These are phyloP conservation scores for Colletotrichum lentis DNA, from an alignment of 2,329 filamentous ascomycete genomes.

Conservation along the genomic window DNA sequence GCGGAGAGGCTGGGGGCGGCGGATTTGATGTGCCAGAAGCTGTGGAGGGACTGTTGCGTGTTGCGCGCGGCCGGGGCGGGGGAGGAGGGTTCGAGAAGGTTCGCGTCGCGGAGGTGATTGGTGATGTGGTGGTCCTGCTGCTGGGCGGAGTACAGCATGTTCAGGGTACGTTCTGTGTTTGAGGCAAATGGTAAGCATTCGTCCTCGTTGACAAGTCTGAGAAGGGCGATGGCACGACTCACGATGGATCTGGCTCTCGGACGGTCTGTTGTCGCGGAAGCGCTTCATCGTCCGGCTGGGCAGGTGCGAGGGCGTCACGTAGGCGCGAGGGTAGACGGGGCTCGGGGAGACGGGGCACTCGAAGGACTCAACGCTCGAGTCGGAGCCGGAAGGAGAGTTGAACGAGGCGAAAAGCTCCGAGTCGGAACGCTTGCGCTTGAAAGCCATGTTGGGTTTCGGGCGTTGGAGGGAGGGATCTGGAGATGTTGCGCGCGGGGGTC, in stretches of 20 bases:
- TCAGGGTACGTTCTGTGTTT: conserved; percentile 62
- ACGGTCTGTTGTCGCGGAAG: conserved; percentile 65
- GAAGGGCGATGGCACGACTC: conserved; percentile 44
- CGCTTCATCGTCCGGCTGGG: conserved; percentile 69
- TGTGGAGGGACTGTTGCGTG: conserved; percentile 64
- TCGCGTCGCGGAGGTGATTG: conserved; percentile 36
- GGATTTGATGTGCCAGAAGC: conserved; percentile 66
- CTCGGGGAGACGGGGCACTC: conserved; percentile 44
- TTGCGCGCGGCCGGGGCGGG: conserved; percentile 17
- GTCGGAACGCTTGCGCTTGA: conserved; percentile 72
- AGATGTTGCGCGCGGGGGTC: neutral
- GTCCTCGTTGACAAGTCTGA: neutral
- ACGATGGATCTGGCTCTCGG: conserved; percentile 64
- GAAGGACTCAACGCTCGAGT: conserved; percentile 48
- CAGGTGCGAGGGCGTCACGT: conserved; percentile 54
- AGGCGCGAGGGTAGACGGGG: conserved; percentile 43
- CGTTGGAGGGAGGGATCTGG: neutral
- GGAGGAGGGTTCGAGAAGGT: conserved; percentile 34
- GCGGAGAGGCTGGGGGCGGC: conserved; percentile 45
- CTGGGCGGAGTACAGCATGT: conserved; percentile 66
- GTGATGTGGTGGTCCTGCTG: conserved; percentile 43
- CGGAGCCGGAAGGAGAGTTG: conserved; percentile 49
- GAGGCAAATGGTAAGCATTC: neutral
- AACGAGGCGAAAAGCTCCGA: conserved; percentile 60
- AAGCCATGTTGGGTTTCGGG: conserved; percentile 51